These are phyloP conservation scores for Mortierella sp. DNA, from an alignment of 371 early-diverging fungal species.

Conservation along the genomic window DNA sequence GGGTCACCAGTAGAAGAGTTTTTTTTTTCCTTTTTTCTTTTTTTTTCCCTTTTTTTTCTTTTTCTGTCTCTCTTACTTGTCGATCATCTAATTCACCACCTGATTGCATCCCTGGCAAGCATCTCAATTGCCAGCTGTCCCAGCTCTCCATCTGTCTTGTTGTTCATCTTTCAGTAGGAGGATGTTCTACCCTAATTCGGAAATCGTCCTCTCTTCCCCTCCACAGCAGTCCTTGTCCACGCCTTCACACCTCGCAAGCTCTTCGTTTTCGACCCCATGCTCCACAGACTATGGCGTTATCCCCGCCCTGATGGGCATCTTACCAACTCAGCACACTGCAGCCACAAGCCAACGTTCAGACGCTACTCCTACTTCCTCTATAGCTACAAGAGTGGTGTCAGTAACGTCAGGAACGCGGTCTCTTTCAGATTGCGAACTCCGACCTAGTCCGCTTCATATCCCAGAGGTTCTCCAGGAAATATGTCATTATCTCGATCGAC, in stretches of 20 bases:
- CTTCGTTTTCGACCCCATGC: not conserved
- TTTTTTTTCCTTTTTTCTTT: not conserved
- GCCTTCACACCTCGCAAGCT: not conserved
- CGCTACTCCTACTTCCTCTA: not conserved
- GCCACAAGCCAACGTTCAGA: not conserved
- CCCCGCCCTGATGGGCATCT: not conserved
- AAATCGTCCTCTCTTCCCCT: not conserved
- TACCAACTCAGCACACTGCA: not conserved
- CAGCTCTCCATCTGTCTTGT: not conserved
- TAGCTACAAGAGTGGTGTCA: not conserved
- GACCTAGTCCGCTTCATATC: conserved; percentile 19
- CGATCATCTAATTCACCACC: not conserved
- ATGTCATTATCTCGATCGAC: conserved; percentile 35
- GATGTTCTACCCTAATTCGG: not conserved
- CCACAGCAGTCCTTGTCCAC: not conserved
- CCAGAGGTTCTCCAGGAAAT: conserved; percentile 38
- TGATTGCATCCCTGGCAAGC: not conserved
- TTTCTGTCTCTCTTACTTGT: not conserved
- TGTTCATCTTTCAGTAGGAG: not conserved
- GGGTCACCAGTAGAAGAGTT: too few species aligned
- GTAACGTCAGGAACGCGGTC: not conserved
- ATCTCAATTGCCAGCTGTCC: not conserved
- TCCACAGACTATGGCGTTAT: not conserved
- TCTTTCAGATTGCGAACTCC: not conserved
- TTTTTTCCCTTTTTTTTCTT: not conserved